Conservation (phyloP, 352 stramenopile species). For the Globisporangium emineosum region DNA sequence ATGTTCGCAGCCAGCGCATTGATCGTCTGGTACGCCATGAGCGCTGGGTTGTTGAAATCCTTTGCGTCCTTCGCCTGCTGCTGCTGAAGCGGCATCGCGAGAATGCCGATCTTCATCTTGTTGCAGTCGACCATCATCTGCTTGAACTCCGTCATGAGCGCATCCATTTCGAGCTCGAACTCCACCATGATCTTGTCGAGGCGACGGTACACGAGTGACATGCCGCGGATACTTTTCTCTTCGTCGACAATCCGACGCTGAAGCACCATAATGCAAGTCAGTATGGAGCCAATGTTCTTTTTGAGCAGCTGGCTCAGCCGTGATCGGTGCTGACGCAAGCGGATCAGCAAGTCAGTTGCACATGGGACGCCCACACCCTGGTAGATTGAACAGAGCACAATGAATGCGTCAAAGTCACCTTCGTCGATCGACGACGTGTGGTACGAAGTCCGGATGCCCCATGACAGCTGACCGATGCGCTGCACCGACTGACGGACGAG, state of each 20-base stretch:
- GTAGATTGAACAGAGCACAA: conserved; percentile 87
- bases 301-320: conserved; percentile 68
- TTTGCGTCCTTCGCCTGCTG: conserved; percentile 53
- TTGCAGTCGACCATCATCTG: conserved; percentile 71
- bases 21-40: conserved; percentile 80
- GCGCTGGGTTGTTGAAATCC: conserved; percentile 60
- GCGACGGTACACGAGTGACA: conserved; percentile 72
- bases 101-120: conserved; percentile 81
- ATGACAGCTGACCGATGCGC: conserved; percentile 78
- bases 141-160: conserved; percentile 64
- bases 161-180: conserved; percentile 72
- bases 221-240: conserved; percentile 74
- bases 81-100: conserved; percentile 71
- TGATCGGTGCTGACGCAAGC: conserved; percentile 65
- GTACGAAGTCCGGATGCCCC: conserved; percentile 79
- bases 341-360: conserved; percentile 66
- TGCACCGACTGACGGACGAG: conserved; percentile 85
- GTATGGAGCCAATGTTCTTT: conserved; percentile 65
- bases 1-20: conserved; percentile 75
- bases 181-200: conserved; percentile 49
- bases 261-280: conserved; percentile 71
- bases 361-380: conserved; percentile 56
- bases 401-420: conserved; percentile 80
- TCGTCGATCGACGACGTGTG: conserved; percentile 84
- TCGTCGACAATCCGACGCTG: conserved; percentile 74